These are phyloP conservation scores for Acephala macrosclerotiorum DNA, from an alignment of 2,329 filamentous ascomycete genomes.

Conservation along the genomic window DNA sequence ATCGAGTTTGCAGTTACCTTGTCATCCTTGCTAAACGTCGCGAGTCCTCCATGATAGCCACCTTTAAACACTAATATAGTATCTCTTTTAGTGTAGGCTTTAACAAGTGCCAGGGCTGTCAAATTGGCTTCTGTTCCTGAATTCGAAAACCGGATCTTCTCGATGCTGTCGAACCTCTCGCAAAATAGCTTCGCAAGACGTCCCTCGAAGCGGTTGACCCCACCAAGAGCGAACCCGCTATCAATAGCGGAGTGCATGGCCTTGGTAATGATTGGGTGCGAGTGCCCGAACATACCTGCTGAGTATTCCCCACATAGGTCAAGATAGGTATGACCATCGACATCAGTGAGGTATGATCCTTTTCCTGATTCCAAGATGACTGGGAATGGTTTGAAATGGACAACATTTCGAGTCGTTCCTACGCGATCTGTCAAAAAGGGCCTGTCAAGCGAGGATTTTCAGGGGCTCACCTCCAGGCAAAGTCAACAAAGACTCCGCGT, in stretches of 20 bases:
- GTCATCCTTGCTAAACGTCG: conserved; percentile 50
- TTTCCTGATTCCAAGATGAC: conserved; percentile 25
- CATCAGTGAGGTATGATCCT: conserved; percentile 22
- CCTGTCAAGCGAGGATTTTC: conserved; percentile 4
- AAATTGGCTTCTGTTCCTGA: conserved; percentile 71
- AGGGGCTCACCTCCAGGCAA: conserved; percentile 21
- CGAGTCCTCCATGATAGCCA: conserved; percentile 37
- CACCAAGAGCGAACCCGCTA: conserved; percentile 59
- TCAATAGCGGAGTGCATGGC: conserved; percentile 55
- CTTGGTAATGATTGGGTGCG: conserved; percentile 58
- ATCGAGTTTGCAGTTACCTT: conserved; percentile 30
- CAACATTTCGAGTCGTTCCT: conserved; percentile 29
- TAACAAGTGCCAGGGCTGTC: conserved; percentile 56
- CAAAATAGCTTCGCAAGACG: conserved; percentile 57
- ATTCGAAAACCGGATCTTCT: conserved; percentile 66
- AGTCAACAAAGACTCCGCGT: conserved; percentile 14
- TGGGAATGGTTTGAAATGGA: conserved; percentile 30
- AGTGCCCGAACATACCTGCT: conserved; percentile 72
- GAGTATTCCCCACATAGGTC: conserved; percentile 70
- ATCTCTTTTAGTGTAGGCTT: conserved; percentile 25
- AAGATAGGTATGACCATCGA: conserved; percentile 50
- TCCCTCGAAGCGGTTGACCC: conserved; percentile 58
- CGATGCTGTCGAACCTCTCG: conserved; percentile 57
- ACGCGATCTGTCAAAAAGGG: neutral
- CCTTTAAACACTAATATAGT: conserved; percentile 32